Evolutionary conservation across 495 filamentous ascomycete species (phyloP).

Genomic region (Podospora fimiseda): DNA sequence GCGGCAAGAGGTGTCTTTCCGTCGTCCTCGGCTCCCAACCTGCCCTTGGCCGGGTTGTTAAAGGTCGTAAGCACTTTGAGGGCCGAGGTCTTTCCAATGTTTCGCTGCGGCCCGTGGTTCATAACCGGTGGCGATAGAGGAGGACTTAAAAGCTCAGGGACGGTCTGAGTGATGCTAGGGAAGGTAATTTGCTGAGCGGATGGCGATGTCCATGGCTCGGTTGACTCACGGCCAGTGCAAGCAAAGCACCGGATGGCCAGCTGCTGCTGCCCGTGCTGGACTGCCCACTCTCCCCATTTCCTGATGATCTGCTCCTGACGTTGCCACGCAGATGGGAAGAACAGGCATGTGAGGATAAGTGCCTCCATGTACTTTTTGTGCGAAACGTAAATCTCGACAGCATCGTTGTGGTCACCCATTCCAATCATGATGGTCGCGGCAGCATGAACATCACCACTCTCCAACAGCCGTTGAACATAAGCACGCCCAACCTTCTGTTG

Average conservation of each 20-base stretch:
- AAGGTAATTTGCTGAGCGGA: slow-evolving; percentile 63
- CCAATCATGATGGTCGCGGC: slow-evolving; percentile 87
- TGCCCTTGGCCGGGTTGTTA: slow-evolving; percentile 53
- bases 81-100: slow-evolving; percentile 68
- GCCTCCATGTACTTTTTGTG: slow-evolving; percentile 90
- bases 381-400: slow-evolving; percentile 93
- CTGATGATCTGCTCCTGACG: slow-evolving; percentile 78
- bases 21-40: slow-evolving; percentile 63
- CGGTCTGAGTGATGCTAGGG: slow-evolving; percentile 39
- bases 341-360: slow-evolving; percentile 68
- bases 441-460: slow-evolving; percentile 85
- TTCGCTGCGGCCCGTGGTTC: slow-evolving; percentile 48
- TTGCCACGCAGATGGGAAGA: slow-evolving; percentile 77
- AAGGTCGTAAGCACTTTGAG: slow-evolving; percentile 93
- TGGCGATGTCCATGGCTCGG: slow-evolving; percentile 78
- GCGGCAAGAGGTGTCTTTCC: slow-evolving; percentile 72
- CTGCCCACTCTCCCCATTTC: slow-evolving; percentile 91
- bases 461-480: slow-evolving; percentile 84
- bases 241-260: slow-evolving; percentile 90
- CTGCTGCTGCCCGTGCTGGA: slow-evolving; percentile 78
- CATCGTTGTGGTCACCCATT: slow-evolving; percentile 87
- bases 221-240: slow-evolving; percentile 67
- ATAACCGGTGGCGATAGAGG: slow-evolving; percentile 50
- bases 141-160: slow-evolving; percentile 50
- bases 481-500: slow-evolving; percentile 87